Conservation (phyloP, 257 asterid species). For the Solanum etuberosum region DNA sequence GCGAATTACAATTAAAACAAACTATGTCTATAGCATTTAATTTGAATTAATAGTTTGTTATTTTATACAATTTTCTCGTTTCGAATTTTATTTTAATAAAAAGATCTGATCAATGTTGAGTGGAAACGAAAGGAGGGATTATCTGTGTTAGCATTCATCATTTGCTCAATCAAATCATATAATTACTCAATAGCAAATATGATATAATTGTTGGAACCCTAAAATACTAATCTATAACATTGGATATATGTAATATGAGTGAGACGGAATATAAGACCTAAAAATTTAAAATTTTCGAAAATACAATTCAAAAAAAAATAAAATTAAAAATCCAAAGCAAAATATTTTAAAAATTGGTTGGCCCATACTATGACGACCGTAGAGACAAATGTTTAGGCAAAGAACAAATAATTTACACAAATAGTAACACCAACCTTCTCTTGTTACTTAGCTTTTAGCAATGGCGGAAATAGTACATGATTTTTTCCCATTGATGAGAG, state of each 20-base stretch:
- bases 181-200: background rate
- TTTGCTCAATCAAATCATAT: background rate
- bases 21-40: no score
- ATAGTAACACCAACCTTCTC: background rate
- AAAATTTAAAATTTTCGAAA: no score
- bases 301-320: no score
- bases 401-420: background rate
- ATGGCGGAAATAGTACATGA: constrained; percentile 30
- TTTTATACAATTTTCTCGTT: no score
- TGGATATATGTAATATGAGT: background rate
- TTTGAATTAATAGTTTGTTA: no score
- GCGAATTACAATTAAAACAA: no score
- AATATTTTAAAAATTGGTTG: no score
- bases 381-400: background rate
- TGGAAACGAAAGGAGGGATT: background rate
- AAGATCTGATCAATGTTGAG: background rate
- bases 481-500: constrained; percentile 20
- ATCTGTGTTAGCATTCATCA: background rate
- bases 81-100: no score
- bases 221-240: background rate
- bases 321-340: background rate
- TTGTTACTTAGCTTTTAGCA: background rate
- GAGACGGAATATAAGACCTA: background rate
- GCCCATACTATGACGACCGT: background rate
- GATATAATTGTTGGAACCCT: background rate